Evolutionary conservation across 139 green algal genomes (phyloP), one percentile per base, ranked within the genome.

Genomic region (Chlamydomonas sp.): DNA sequence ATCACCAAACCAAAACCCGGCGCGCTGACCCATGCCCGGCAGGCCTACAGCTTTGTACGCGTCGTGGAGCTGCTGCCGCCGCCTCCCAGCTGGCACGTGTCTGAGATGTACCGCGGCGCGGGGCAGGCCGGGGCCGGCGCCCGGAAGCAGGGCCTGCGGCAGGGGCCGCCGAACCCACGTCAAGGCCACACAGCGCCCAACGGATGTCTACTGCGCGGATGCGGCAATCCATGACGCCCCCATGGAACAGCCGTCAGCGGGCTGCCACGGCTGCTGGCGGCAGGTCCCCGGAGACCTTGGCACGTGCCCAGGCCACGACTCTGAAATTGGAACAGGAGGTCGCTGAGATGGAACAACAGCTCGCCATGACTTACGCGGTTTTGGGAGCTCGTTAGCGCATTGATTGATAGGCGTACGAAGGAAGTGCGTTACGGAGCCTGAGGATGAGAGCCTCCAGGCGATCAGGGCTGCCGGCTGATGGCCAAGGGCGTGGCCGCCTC

Each of bases 21-120:
- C 31, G 31, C 31, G 31, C 31, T 49, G 31, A 49, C 31, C 31
- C 31, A 49, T 49, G 31, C 31, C 31, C 31, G 31, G 31, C 31
- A 49, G 31, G 67, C 67, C 2, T 85, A 85, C 68, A 78, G 67
- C 57, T 85, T 64, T 4, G 49, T 85, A 6, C 80, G 68, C 0
- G 15, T 85, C 6, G 80, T 78, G 4, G 80, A 78, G 2, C 12
- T 85, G 67, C 80, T 85, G 67, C 80, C 79, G 4, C 15, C 76
- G 63, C 79, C 79, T 1, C 79, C 79, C 7, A 77, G 64, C 10
- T 83, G 57, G 16, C 31, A 49, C 31, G 31, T 49, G 31, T 49
- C 31, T 49, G 31, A 49, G 31, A 49, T 49, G 78, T 2, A 2
- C 9, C 49, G 9, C 5, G 4, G 3, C 20, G 31, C 31, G 12